These are phyloP conservation scores for Daedalea quercina DNA, from an alignment of 768 basidiomycete genomes.

Conservation along the genomic window DNA sequence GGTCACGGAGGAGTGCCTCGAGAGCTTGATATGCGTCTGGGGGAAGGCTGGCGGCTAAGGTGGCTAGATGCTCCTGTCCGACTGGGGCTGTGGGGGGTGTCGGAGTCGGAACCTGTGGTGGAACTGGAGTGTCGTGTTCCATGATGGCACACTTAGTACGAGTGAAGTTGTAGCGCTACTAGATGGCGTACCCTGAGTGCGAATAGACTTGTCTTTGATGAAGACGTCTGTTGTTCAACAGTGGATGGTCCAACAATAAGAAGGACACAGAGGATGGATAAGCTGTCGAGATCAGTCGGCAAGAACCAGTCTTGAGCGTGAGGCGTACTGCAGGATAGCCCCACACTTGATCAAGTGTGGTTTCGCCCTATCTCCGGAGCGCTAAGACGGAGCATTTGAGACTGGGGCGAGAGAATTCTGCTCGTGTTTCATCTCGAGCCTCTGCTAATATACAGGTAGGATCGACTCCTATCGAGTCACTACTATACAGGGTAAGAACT, in stretches of 20 bases:
- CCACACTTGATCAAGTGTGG: background rate
- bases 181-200: background rate
- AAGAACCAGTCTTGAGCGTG: background rate
- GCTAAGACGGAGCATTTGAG: background rate
- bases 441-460: background rate
- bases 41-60: background rate
- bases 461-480: background rate
- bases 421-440: background rate
- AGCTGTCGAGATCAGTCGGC: background rate
- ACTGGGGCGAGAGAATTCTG: background rate
- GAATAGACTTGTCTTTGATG: background rate
- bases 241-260: background rate
- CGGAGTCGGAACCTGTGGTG: background rate
- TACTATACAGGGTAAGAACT: no score
- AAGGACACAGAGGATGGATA: background rate
- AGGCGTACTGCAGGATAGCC: background rate
- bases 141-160: background rate
- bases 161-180: background rate
- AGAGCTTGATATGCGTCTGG: background rate
- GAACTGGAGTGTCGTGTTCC: background rate
- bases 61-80: background rate
- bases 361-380: background rate
- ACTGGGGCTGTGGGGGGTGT: background rate
- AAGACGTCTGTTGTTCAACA: background rate
- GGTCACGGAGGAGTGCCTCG: background rate